Evolutionary conservation across 2,329 filamentous ascomycete genomes (phyloP).

Genomic region (Aspergillus pseudonomiae): DNA sequence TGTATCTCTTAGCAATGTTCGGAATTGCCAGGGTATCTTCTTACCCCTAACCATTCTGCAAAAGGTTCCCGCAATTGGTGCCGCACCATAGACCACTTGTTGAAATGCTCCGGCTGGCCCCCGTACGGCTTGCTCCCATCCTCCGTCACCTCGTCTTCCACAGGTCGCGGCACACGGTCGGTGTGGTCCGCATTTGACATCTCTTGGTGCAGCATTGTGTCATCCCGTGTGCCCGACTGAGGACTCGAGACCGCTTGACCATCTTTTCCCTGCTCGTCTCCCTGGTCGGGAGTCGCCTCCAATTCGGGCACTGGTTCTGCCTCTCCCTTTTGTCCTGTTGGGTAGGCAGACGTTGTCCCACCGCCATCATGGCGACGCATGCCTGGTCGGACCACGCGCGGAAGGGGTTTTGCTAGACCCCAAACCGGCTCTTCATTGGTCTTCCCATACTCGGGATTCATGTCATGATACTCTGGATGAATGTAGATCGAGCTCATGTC

Average conservation of each 20-base stretch:
- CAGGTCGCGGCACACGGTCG: background rate
- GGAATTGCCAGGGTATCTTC: background rate
- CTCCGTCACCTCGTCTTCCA: constrained; percentile 4
- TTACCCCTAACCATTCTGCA: constrained; percentile 34
- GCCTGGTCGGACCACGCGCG: constrained; percentile 53
- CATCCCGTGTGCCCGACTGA: background rate
- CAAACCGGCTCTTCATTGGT: constrained; percentile 52
- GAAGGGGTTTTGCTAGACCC: constrained; percentile 55
- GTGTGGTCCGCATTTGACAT: background rate
- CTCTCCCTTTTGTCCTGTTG: constrained; percentile 6
- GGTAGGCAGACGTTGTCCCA: constrained; percentile 2
- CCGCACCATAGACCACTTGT: constrained; percentile 31
- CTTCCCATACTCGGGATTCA: constrained; percentile 56
- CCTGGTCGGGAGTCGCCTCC: background rate
- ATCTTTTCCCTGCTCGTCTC: background rate
- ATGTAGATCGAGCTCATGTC: constrained; percentile 10
- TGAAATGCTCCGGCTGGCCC: constrained; percentile 17
- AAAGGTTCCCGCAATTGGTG: constrained; percentile 31
- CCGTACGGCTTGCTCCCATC: background rate
- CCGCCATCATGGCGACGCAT: constrained; percentile 38
- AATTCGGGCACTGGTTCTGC: constrained; percentile 6
- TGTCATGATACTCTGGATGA: constrained; percentile 25
- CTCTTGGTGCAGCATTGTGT: background rate
- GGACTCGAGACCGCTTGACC: background rate
- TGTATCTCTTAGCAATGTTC: background rate